Conservation (phyloP, 352 stramenopile genomes). For the Hyaloperonospora brassicae region DNA sequence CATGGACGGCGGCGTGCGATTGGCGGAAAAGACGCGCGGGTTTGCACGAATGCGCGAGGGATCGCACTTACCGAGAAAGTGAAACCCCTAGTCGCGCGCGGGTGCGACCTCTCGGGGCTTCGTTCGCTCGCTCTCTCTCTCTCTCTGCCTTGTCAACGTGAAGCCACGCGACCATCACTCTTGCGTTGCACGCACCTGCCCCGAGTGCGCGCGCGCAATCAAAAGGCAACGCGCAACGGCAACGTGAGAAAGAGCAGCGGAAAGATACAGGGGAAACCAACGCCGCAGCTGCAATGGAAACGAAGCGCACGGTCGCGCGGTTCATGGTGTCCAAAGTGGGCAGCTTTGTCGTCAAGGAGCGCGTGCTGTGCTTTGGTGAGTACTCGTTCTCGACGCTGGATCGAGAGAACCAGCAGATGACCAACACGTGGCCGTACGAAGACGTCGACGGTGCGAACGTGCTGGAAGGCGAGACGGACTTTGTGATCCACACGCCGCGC, state of each 20-base stretch:
- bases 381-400: slow-evolving; percentile 69
- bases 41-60: background rate
- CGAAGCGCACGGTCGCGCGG: slow-evolving; percentile 51
- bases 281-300: slow-evolving; percentile 28
- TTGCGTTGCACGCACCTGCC: slow-evolving; percentile 1
- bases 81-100: no score
- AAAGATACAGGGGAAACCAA: background rate
- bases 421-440: slow-evolving; percentile 76
- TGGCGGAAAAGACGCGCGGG: slow-evolving; percentile 2
- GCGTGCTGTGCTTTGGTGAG: slow-evolving; percentile 71
- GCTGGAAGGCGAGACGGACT: slow-evolving; percentile 70
- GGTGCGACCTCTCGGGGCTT: slow-evolving; percentile 14
- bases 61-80: background rate
- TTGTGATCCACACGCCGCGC: slow-evolving; percentile 66
- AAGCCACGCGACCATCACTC: slow-evolving; percentile 3
- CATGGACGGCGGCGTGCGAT: slow-evolving; percentile 3
- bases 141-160: slow-evolving; percentile 18
- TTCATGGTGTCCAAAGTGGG: slow-evolving; percentile 84
- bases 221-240: background rate
- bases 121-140: no score
- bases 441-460: slow-evolving; percentile 56
- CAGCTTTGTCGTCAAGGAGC: slow-evolving; percentile 79
- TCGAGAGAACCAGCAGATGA: slow-evolving; percentile 57
- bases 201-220: background rate
- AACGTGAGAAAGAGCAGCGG: background rate